Evolutionary conservation across 768 basidiomycete species (phyloP).

Genomic region (Collybiopsis luxurians): DNA sequence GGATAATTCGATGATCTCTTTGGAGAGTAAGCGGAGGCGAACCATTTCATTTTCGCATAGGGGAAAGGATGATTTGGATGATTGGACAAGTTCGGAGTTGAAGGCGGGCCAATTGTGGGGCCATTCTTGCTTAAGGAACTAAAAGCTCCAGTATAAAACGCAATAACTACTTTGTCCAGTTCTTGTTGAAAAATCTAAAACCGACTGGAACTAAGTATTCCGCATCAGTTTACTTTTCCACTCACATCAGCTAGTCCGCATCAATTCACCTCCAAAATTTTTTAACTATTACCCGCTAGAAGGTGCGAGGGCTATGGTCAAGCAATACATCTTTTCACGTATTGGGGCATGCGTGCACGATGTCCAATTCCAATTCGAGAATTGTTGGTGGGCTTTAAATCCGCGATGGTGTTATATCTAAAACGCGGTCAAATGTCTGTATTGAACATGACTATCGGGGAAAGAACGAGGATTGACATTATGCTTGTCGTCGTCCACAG

Average conservation of each 20-base stretch:
- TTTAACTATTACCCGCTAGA: neutral
- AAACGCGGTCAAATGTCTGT: too few species aligned
- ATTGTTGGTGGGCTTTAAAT: neutral
- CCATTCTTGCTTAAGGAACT: conserved; percentile 86
- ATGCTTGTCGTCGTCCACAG: too few species aligned
- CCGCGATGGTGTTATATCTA: too few species aligned
- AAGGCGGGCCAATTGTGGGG: conserved; percentile 81
- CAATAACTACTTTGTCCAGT: conserved; percentile 2
- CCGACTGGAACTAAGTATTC: neutral
- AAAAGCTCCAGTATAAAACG: conserved; percentile 1
- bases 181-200: conserved; percentile 5
- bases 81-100: conserved; percentile 75
- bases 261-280: neutral
- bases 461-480: too few species aligned
- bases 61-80: conserved; percentile 72
- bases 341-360: neutral
- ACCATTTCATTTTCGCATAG: conserved; percentile 87
- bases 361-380: neutral
- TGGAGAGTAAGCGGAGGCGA: conserved; percentile 70
- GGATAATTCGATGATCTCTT: conserved; percentile 80
- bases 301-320: neutral
- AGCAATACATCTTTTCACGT: too few species aligned
- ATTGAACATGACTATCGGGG: too few species aligned
- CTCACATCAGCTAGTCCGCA: neutral
- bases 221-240: neutral